These are phyloP conservation scores for Alternaria dauci DNA, from an alignment of 2,329 filamentous ascomycete genomes.

Conservation along the genomic window DNA sequence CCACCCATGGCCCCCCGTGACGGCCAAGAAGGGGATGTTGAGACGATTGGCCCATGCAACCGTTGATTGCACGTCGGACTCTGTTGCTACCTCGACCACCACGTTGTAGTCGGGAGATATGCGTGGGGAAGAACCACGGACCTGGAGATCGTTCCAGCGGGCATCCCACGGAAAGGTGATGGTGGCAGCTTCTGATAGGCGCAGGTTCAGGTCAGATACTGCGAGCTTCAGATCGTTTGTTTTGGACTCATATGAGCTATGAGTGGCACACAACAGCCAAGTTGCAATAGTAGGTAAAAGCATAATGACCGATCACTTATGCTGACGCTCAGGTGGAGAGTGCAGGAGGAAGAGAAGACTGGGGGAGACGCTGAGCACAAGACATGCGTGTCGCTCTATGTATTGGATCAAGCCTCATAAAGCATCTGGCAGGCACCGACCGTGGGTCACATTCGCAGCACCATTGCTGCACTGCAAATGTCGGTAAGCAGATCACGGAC, in stretches of 20 bases:
- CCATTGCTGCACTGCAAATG: not conserved
- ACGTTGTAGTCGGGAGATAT: slow-evolving; percentile 25
- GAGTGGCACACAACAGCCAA: slow-evolving; percentile 1
- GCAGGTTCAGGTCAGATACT: slow-evolving; percentile 1
- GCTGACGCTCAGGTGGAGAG: not conserved
- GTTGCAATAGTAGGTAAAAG: not conserved
- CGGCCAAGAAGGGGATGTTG: slow-evolving; percentile 49
- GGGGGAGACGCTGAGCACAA: not conserved
- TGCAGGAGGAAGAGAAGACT: not conserved
- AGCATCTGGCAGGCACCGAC: not conserved
- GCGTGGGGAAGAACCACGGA: slow-evolving; percentile 28
- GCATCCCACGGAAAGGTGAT: slow-evolving; percentile 25
- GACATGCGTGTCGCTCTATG: not conserved
- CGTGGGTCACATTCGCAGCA: not conserved
- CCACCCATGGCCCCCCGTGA: slow-evolving; percentile 48
- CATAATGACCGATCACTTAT: not conserved
- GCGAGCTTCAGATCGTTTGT: not conserved
- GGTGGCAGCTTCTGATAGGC: slow-evolving; percentile 19
- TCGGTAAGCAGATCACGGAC: not conserved
- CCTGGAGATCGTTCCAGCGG: slow-evolving; percentile 24
- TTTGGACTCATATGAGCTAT: not conserved
- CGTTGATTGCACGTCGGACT: slow-evolving; percentile 25
- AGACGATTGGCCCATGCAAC: slow-evolving; percentile 20
- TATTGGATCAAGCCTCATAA: not conserved
- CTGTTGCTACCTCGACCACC: slow-evolving; percentile 27